A percentile compares a stretch with the other conserved stretches of the same genome.
These are phyloP conservation scores for Dothidotthia symphoricarpi DNA, from an alignment of 2,329 filamentous ascomycete species.

Conservation along the genomic window DNA sequence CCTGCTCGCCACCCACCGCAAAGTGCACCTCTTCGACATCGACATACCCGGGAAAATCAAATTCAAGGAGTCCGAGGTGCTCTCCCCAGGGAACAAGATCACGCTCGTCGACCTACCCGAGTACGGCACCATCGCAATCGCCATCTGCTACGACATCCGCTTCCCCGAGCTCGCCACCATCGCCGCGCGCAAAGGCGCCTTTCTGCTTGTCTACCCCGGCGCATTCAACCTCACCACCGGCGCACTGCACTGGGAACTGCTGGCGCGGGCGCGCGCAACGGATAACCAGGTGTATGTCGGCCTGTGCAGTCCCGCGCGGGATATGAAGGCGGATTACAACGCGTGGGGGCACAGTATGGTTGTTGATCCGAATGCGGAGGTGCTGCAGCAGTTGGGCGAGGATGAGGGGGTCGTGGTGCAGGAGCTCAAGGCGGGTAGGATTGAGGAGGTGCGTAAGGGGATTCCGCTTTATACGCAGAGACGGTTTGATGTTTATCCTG, in stretches of 20 bases:
- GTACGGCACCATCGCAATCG: slow-evolving; percentile 82
- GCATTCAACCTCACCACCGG: slow-evolving; percentile 96
- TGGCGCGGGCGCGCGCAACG: slow-evolving; percentile 77
- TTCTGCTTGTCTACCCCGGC: slow-evolving; percentile 88
- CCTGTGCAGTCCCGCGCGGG: slow-evolving; percentile 85
- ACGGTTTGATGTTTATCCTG: slow-evolving; percentile 92
- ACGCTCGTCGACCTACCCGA: slow-evolving; percentile 84
- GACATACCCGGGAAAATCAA: slow-evolving; percentile 92
- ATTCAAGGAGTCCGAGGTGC: slow-evolving; percentile 86
- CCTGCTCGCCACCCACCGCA: slow-evolving; percentile 86
- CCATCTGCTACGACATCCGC: slow-evolving; percentile 96
- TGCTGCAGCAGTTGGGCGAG: slow-evolving; percentile 78
- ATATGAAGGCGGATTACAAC: slow-evolving; percentile 73
- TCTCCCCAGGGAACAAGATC: slow-evolving; percentile 79
- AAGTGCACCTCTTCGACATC: slow-evolving; percentile 96
- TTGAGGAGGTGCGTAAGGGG: slow-evolving; percentile 54
- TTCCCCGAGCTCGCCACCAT: slow-evolving; percentile 93
- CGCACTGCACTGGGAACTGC: slow-evolving; percentile 83
- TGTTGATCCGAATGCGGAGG: slow-evolving; percentile 79
- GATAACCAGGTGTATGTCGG: slow-evolving; percentile 96
- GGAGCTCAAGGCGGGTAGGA: slow-evolving; percentile 45
- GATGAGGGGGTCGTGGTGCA: slow-evolving; percentile 72
- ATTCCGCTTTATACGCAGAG: slow-evolving; percentile 85
- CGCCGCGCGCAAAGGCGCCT: slow-evolving; percentile 80
- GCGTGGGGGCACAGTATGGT: slow-evolving; percentile 92